A percentile compares a stretch with the other conserved stretches of the same genome.
These are phyloP conservation scores for Penicillium aurantiogriseum DNA, from an alignment of 2,329 filamentous ascomycete species.

Conservation along the genomic window DNA sequence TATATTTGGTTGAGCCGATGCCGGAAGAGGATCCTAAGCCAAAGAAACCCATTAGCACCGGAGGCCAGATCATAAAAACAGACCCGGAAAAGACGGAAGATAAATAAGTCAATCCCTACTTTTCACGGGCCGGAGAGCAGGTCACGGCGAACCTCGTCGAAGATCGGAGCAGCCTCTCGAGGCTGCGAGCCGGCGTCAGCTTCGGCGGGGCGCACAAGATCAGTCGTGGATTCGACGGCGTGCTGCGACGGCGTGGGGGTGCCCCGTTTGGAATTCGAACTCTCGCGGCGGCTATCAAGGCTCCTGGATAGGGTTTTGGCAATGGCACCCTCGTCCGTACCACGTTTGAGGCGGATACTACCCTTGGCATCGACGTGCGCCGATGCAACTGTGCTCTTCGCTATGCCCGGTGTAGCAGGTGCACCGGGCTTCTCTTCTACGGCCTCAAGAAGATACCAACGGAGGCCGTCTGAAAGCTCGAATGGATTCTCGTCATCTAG, in stretches of 20 bases:
- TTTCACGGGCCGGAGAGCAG: constrained; percentile 45
- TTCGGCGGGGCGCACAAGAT: constrained; percentile 38
- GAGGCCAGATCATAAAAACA: neutral
- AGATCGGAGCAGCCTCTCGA: constrained; percentile 42
- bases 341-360: constrained; percentile 52
- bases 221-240: constrained; percentile 35
- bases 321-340: constrained; percentile 66
- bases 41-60: neutral
- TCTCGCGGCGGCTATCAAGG: constrained; percentile 86
- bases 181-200: constrained; percentile 34
- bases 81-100: constrained; percentile 25
- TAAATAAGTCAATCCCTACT: constrained; percentile 19
- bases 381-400: constrained; percentile 86
- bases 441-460: constrained; percentile 95
- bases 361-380: constrained; percentile 85
- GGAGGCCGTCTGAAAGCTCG: constrained; percentile 86
- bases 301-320: constrained; percentile 81
- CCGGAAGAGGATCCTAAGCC: neutral
- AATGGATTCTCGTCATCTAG: constrained; percentile 94
- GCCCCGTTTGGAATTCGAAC: constrained; percentile 78
- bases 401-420: constrained; percentile 86
- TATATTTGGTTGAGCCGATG: constrained; percentile 1
- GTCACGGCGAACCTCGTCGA: constrained; percentile 51
- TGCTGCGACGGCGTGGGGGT: constrained; percentile 31
- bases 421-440: constrained; percentile 88